These are phyloP conservation scores for Lignosus rhinocerotis DNA, from an alignment of 1,284 basidiomycete genomes.

Conservation along the genomic window DNA sequence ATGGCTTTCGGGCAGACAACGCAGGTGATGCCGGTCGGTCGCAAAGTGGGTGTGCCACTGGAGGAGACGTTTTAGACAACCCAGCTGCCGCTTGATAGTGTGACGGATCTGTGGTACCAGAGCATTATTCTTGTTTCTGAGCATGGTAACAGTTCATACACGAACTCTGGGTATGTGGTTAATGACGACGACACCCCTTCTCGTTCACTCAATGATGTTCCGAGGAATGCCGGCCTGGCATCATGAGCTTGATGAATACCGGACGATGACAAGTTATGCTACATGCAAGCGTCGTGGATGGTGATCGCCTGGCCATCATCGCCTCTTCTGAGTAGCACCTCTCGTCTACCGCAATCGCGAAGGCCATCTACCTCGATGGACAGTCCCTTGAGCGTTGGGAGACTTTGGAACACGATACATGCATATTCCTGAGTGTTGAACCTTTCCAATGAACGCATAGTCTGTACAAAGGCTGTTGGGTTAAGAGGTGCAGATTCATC, in stretches of 20 bases:
- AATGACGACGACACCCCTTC: neutral
- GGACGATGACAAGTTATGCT: too few relatives aligned
- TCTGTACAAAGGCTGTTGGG: neutral
- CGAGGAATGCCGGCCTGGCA: too few relatives aligned
- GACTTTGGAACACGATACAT: neutral
- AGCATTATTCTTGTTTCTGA: neutral
- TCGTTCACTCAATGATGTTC: too few relatives aligned
- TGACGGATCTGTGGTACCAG: neutral
- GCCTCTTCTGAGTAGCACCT: neutral
- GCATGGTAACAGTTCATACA: neutral
- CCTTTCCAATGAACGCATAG: neutral
- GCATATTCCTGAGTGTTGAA: neutral
- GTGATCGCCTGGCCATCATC: neutral
- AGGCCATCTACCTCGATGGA: neutral
- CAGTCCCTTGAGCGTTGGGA: neutral
- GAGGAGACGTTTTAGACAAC: conserved; percentile 14
- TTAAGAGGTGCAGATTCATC: neutral
- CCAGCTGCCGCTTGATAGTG: neutral
- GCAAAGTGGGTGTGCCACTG: conserved; percentile 30
- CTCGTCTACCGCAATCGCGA: neutral
- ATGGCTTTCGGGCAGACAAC: conserved; percentile 27
- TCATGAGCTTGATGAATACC: too few relatives aligned
- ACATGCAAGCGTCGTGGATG: neutral
- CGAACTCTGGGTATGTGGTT: neutral
- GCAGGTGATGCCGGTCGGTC: conserved; percentile 32